phyloP scores from a whole-genome alignment of 2,329 filamentous ascomycete species.

The Ophiostoma fasciatum region DNA sequence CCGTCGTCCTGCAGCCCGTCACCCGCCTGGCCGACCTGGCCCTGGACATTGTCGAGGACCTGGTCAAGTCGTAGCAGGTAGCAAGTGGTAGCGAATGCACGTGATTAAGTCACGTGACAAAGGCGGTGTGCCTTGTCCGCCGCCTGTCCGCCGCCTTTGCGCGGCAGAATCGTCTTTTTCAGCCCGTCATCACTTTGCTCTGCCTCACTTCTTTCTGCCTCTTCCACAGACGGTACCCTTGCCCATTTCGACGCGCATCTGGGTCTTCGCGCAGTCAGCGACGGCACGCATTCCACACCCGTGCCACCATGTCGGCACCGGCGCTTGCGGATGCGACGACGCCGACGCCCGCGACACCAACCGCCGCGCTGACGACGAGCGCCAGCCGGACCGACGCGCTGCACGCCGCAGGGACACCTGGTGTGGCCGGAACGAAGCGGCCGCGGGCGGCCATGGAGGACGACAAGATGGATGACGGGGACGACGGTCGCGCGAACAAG shows the following conservation, averaged over 20 bases:
- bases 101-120: too few species aligned
- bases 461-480: not conserved
- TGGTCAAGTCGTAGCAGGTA: not conserved
- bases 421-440: constrained; percentile 3
- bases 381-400: too few species aligned
- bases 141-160: not conserved
- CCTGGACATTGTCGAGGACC: constrained; percentile 19
- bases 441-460: constrained; percentile 4
- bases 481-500: not conserved
- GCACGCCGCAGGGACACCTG: too few species aligned
- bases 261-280: too few species aligned
- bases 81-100: not conserved
- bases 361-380: too few species aligned
- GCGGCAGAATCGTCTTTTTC: constrained; percentile 5
- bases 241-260: too few species aligned
- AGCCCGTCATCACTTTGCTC: not conserved
- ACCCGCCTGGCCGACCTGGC: not conserved
- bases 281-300: too few species aligned
- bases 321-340: not conserved
- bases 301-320: constrained; percentile 1
- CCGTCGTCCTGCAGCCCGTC: not conserved
- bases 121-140: not conserved
- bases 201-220: too few species aligned
- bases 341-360: not conserved
- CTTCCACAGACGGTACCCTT: too few species aligned